Evolutionary conservation across 73 alveolate genomes (phyloP).

Genomic region (Breviolum minutum): DNA sequence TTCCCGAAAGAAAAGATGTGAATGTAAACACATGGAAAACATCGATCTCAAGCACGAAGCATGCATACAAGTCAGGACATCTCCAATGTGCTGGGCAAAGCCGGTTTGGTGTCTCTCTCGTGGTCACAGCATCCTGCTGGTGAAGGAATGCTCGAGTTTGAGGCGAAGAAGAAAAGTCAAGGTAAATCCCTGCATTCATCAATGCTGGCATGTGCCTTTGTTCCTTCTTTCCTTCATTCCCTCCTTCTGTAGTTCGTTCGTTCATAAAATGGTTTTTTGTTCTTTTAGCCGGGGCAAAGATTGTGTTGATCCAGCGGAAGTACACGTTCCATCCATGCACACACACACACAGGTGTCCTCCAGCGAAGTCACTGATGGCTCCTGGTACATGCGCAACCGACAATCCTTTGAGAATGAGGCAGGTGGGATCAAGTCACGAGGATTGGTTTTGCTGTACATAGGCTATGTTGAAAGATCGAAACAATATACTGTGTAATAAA

Average conservation of each 20-base stretch:
- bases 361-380: conserved; percentile 79
- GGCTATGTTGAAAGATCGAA: too few relatives aligned
- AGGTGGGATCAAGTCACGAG: neutral
- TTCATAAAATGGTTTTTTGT: neutral
- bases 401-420: conserved; percentile 80
- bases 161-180: neutral
- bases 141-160: conserved; percentile 56
- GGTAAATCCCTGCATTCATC: neutral
- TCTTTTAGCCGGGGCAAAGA: neutral
- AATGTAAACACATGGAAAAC: too few relatives aligned
- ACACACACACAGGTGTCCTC: conserved; percentile 29
- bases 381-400: conserved; percentile 84
- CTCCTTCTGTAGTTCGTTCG: too few relatives aligned
- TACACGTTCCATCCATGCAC: too few relatives aligned
- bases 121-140: conserved; percentile 94
- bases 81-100: conserved; percentile 82
- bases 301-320: too few relatives aligned
- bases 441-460: neutral
- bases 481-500: too few relatives aligned
- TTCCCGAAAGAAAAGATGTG: too few relatives aligned
- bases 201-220: too few relatives aligned
- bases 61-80: conserved; percentile 22
- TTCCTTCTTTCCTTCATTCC: too few relatives aligned
- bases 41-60: too few relatives aligned
- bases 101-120: conserved; percentile 66